These are phyloP conservation scores for Beauveria pseudobassiana DNA, from an alignment of 2,329 filamentous ascomycete genomes.

Conservation along the genomic window DNA sequence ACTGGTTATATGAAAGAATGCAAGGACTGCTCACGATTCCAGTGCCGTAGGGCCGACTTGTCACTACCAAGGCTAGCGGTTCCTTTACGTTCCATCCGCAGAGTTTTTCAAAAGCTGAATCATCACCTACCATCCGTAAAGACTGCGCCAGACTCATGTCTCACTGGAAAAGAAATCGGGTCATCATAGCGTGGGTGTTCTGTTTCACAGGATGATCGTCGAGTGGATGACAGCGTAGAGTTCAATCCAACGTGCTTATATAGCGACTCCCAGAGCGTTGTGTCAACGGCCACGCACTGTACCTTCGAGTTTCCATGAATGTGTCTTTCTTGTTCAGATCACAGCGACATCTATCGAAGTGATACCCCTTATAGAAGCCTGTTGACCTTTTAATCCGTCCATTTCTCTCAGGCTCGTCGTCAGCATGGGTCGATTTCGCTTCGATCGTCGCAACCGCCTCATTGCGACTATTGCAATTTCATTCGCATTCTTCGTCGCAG, in stretches of 20 bases:
- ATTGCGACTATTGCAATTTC: slow-evolving; percentile 41
- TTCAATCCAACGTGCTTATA: not conserved
- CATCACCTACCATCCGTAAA: not conserved
- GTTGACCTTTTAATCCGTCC: not conserved
- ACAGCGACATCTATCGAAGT: not conserved
- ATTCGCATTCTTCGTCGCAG: slow-evolving; percentile 42
- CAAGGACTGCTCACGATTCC: not conserved
- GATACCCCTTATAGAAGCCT: too few relatives aligned
- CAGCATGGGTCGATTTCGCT: slow-evolving; percentile 16
- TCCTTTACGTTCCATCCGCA: not conserved
- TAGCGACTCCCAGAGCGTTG: not conserved
- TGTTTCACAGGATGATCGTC: not conserved
- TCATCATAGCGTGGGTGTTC: not conserved
- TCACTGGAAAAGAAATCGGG: not conserved
- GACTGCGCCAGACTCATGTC: not conserved
- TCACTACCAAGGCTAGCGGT: not conserved
- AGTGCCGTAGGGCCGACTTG: not conserved
- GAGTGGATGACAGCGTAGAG: not conserved
- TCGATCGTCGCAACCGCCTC: slow-evolving; percentile 36
- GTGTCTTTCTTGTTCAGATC: not conserved
- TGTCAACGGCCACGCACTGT: too few relatives aligned
- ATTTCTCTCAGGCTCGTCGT: not conserved
- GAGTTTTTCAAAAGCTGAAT: not conserved
- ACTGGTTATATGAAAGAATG: not conserved
- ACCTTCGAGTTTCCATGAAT: not conserved